Evolutionary conservation across 768 basidiomycete genomes (phyloP).

Genomic region (Terana coerulea): DNA sequence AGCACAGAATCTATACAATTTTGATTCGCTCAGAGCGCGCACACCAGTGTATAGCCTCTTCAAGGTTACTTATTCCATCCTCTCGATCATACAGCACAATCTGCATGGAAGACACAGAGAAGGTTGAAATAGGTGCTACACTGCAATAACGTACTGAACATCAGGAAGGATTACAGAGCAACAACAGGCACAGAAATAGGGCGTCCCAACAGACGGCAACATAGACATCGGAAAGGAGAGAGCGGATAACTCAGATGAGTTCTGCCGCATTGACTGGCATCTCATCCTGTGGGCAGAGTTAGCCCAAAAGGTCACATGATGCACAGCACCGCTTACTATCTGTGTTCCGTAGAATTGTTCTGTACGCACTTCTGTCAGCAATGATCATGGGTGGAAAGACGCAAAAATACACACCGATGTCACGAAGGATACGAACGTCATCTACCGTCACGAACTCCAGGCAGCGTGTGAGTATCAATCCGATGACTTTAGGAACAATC

Average conservation of each 20-base stretch:
- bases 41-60: no score
- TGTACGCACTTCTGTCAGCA: constrained; percentile 27
- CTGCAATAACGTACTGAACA: not conserved
- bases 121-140: not conserved
- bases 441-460: constrained; percentile 87
- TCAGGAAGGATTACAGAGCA: not conserved
- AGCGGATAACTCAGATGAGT: constrained; percentile 58
- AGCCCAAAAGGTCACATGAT: constrained; percentile 2
- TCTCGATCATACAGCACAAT: no score
- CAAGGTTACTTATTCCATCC: no score
- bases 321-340: constrained; percentile 51
- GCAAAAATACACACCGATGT: constrained; percentile 67
- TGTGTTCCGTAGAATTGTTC: constrained; percentile 98
- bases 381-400: not conserved
- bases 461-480: not conserved
- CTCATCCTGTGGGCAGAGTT: constrained; percentile 67
- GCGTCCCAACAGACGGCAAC: constrained; percentile 4
- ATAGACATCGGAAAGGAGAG: constrained; percentile 16
- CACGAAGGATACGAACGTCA: constrained; percentile 93
- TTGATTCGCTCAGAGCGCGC: no score
- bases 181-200: constrained; percentile 6
- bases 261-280: constrained; percentile 99
- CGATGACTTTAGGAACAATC: not conserved
- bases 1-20: no score
- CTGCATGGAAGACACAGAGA: no score